These are phyloP conservation scores for Plenodomus biglobosus DNA, from an alignment of 2,329 filamentous ascomycete species.

Conservation along the genomic window DNA sequence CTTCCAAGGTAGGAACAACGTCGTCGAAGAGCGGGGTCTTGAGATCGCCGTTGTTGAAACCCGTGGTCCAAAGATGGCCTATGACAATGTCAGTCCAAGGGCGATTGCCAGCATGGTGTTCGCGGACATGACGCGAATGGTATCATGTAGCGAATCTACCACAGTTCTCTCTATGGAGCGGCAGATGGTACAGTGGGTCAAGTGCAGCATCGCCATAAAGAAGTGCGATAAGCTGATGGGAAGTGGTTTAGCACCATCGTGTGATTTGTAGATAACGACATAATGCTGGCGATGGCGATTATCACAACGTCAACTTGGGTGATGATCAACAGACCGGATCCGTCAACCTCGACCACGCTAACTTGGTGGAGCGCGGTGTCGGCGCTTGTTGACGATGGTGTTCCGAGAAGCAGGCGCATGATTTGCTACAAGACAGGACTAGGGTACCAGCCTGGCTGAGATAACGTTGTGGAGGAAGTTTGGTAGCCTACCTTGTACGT, in stretches of 20 bases:
- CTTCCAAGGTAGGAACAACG: conserved; percentile 63
- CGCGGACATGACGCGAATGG: neutral
- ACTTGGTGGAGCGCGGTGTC: conserved; percentile 26
- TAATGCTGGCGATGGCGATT: conserved; percentile 20
- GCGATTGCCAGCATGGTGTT: neutral
- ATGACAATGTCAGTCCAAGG: conserved; percentile 24
- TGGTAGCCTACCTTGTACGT: conserved; percentile 59
- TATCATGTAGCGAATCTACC: neutral
- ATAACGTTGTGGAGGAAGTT: conserved; percentile 10
- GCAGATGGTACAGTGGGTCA: conserved; percentile 2
- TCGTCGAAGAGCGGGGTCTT: conserved; percentile 74
- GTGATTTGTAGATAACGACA: conserved; percentile 15
- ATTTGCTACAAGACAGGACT: neutral
- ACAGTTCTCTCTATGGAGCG: neutral
- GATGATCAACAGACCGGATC: conserved; percentile 26
- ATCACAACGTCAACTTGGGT: conserved; percentile 25
- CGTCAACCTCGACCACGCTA: conserved; percentile 9
- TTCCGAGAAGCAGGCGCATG: conserved; percentile 12
- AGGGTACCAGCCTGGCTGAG: conserved; percentile 14
- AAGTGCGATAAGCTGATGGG: conserved; percentile 7
- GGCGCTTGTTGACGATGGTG: conserved; percentile 18
- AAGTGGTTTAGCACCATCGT: conserved; percentile 13
- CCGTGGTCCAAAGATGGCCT: conserved; percentile 73
- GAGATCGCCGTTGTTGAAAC: conserved; percentile 70
- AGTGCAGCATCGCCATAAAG: neutral